A percentile compares a stretch with the other conserved stretches of the same genome.
Evolutionary conservation across 306 rosid genomes (phyloP).

Genomic region (Cercis canadensis): DNA sequence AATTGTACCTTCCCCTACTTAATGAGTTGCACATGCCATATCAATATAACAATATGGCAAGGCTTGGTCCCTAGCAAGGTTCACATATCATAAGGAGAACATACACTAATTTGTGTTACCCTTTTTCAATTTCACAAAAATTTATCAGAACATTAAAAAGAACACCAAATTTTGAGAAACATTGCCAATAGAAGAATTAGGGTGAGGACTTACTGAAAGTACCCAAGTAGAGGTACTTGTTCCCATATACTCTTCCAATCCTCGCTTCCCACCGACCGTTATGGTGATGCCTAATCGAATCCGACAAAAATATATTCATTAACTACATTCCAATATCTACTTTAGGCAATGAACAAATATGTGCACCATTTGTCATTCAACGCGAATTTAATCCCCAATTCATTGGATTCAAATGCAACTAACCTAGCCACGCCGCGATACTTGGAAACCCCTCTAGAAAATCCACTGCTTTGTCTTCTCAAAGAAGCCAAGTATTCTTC

Average conservation of each 20-base stretch:
- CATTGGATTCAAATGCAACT: neutral
- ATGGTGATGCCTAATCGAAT: conserved; percentile 78
- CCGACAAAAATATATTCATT: neutral
- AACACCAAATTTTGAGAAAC: neutral
- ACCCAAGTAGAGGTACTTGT: conserved; percentile 91
- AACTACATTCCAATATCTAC: neutral
- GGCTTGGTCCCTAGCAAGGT: neutral
- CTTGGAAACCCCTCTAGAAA: conserved; percentile 91
- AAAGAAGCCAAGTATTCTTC: conserved; percentile 85
- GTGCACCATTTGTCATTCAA: too few species aligned
- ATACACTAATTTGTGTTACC: neutral
- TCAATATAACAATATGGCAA: conserved; percentile 16
- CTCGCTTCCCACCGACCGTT: conserved; percentile 99
- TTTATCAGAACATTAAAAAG: too few species aligned
- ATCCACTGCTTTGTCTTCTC: conserved; percentile 85
- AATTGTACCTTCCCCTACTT: conserved; percentile 6
- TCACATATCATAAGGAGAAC: neutral
- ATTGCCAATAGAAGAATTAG: neutral
- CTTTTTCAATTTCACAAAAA: neutral
- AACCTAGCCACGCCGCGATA: conserved; percentile 96
- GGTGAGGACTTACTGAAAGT: conserved; percentile 68
- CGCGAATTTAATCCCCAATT: too few species aligned
- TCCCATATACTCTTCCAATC: conserved; percentile 88
- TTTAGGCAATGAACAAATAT: too few species aligned
- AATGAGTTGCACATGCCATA: conserved; percentile 25